Percentiles rank a stretch among this genome's conserved stretches.
phyloP scores from a whole-genome alignment of 495 filamentous ascomycete genomes.

The Aspergillus sclerotioniger region DNA sequence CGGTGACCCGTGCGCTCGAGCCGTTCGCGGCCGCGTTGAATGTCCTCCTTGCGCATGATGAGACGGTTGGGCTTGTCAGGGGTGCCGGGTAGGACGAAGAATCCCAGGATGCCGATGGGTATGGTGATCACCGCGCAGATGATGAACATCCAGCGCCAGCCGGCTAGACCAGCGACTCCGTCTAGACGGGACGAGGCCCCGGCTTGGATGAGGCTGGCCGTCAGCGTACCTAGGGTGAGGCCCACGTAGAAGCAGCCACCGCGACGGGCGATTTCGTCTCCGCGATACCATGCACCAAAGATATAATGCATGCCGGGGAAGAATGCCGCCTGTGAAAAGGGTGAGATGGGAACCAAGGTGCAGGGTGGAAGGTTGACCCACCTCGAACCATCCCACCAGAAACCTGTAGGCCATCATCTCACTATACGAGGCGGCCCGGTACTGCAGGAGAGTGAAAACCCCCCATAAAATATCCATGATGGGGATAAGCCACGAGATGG shows the following conservation, averaged over 20 bases:
- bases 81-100: slow-evolving; percentile 36
- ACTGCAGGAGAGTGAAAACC: slow-evolving; percentile 47
- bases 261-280: slow-evolving; percentile 42
- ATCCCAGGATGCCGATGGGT: slow-evolving; percentile 45
- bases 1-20: slow-evolving; percentile 11
- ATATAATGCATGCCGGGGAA: slow-evolving; percentile 48
- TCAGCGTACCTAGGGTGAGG: slow-evolving; percentile 47
- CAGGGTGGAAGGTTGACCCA: too few species aligned
- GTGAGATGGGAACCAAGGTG: neutral
- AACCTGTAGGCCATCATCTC: slow-evolving; percentile 62
- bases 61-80: slow-evolving; percentile 44
- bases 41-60: slow-evolving; percentile 39
- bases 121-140: slow-evolving; percentile 51
- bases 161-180: slow-evolving; percentile 44
- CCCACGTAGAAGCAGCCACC: slow-evolving; percentile 51
- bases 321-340: slow-evolving; percentile 31
- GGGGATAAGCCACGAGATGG: slow-evolving; percentile 48
- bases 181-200: slow-evolving; percentile 43
- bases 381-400: slow-evolving; percentile 81
- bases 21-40: slow-evolving; percentile 26
- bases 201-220: slow-evolving; percentile 50
- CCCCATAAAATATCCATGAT: slow-evolving; percentile 42
- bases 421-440: slow-evolving; percentile 32
- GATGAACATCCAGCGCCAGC: slow-evolving; percentile 57
- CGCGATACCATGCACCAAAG: slow-evolving; percentile 42